Percentiles rank a stretch among this genome's conserved stretches.
phyloP scores from a whole-genome alignment of 306 rosid species.

The Gynostemma pentaphyllum region DNA sequence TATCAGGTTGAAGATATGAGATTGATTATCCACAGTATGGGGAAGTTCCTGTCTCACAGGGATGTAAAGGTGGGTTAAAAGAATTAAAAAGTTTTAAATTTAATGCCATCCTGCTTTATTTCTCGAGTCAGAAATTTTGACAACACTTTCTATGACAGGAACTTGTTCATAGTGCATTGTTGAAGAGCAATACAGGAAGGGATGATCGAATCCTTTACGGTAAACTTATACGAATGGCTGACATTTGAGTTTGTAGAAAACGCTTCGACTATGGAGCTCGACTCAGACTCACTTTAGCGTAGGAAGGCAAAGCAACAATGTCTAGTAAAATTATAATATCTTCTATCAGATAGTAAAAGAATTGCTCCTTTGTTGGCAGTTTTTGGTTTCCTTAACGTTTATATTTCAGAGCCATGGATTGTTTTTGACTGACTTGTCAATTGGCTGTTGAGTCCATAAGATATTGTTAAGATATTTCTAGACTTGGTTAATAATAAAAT shows the following conservation, averaged over 20 bases:
- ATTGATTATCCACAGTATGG: conserved; percentile 61
- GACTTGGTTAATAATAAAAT: too few relatives aligned
- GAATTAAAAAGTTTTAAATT: neutral
- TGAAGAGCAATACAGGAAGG: conserved; percentile 93
- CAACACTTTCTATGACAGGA: conserved; percentile 38
- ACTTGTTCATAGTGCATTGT: conserved; percentile 91
- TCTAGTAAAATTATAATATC: too few relatives aligned
- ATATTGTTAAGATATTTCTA: too few relatives aligned
- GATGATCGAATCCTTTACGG: conserved; percentile 78
- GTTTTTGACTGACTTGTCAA: too few relatives aligned
- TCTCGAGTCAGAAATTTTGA: too few relatives aligned
- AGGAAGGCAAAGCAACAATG: too few relatives aligned
- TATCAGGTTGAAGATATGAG: conserved; percentile 96
- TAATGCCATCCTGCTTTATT: neutral
- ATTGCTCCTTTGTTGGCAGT: too few relatives aligned
- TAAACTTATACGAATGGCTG: conserved; percentile 70
- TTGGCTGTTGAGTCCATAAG: too few relatives aligned
- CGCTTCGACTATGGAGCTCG: neutral
- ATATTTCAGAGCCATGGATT: too few relatives aligned
- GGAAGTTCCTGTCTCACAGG: conserved; percentile 84
- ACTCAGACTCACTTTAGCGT: too few relatives aligned
- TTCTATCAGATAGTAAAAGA: too few relatives aligned
- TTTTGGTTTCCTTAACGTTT: too few relatives aligned
- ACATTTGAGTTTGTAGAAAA: conserved; percentile 29
- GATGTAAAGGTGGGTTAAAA: conserved; percentile 68